A percentile compares a stretch with the other conserved stretches of the same genome.
Evolutionary conservation across 345 rosid genomes (phyloP).

Genomic region (Lepidium sativum): DNA sequence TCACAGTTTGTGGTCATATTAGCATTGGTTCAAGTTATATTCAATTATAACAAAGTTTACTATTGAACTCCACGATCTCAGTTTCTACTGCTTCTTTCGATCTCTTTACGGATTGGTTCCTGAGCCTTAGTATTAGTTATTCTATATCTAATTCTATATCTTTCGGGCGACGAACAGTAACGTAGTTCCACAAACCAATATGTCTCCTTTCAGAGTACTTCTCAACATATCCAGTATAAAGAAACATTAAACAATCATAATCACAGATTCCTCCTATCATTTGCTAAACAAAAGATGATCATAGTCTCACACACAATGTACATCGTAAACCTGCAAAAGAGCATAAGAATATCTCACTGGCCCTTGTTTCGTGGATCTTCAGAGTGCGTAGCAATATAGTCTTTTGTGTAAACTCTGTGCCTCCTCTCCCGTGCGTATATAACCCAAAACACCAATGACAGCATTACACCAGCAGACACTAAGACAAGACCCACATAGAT

Average conservation of each 20-base stretch:
- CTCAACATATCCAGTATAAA: neutral
- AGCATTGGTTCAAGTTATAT: neutral
- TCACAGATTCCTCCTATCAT: conserved; percentile 1
- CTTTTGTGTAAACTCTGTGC: conserved; percentile 73
- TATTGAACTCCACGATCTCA: neutral
- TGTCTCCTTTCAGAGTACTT: too few species aligned
- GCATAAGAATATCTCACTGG: conserved; percentile 8
- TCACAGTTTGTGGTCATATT: neutral
- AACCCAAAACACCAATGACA: conserved; percentile 88
- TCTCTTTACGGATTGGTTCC: neutral
- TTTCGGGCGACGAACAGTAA: too few species aligned
- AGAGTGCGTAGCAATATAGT: conserved; percentile 22
- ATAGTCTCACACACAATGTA: conserved; percentile 14
- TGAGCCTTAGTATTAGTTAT: neutral
- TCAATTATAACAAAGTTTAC: neutral
- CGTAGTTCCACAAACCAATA: too few species aligned
- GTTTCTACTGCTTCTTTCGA: neutral
- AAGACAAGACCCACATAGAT: conserved; percentile 68
- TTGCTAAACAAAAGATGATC: neutral
- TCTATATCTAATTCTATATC: too few species aligned
- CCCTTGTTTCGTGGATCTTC: conserved; percentile 31
- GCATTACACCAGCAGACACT: conserved; percentile 81
- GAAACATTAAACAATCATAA: neutral
- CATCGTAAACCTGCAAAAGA: conserved; percentile 2
- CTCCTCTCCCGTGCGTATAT: conserved; percentile 76